Base-by-base conservation (phyloP, 345 rosid genomes). In the Rhizophora mangle region DNA sequence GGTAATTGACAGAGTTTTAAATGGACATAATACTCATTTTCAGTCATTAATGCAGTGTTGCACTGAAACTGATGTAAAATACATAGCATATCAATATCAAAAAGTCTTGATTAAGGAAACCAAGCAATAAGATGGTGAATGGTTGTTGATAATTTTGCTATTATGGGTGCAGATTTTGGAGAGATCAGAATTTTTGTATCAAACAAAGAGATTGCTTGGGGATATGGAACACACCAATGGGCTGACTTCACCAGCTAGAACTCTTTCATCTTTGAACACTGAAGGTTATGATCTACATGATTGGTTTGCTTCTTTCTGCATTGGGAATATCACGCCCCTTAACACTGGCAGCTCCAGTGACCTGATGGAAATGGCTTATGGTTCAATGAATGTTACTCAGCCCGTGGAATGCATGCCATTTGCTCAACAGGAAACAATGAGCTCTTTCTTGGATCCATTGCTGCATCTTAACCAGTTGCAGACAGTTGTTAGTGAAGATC, bases 251-350 rank as follows among this genome's bases (percentile, higher is more conserved):
- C 57, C 68, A 27, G 77, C 65, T 52, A 62, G 43, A 15, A 29
- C 37, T 22, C 61, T 83, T 19, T 78, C 78, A 52, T 81, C 85
- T 29, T 80, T 80, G 59, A 81, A 77, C 74, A 78, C 39, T 64
- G 82, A 80, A 57, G 64, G 77, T 8, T 64, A 69, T 67, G 88
- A 86, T 64, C 78, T 89, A 0, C 80, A 84, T 71, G 77, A 81
- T 37, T 68, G 85, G 80, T 88, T 89, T 76, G 87, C 86, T 71
- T 89, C 90, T 71, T 46, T 88, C 65, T 83, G 74, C 65, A 69
- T 69, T 8, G 77, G 70, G 54, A 82, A 77, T 76, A 78, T 83
- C 51, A 76, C 76, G 8, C 68, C 84, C 46, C 62, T 70, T 54
- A 80, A 57, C 67, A 78, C 84, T 51, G 80, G 76, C 65, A 73